A percentile compares a stretch with the other conserved stretches of the same genome.
phyloP scores from a whole-genome alignment of 1,139 yeast genomes.

The Saccharomyces hybrid region DNA sequence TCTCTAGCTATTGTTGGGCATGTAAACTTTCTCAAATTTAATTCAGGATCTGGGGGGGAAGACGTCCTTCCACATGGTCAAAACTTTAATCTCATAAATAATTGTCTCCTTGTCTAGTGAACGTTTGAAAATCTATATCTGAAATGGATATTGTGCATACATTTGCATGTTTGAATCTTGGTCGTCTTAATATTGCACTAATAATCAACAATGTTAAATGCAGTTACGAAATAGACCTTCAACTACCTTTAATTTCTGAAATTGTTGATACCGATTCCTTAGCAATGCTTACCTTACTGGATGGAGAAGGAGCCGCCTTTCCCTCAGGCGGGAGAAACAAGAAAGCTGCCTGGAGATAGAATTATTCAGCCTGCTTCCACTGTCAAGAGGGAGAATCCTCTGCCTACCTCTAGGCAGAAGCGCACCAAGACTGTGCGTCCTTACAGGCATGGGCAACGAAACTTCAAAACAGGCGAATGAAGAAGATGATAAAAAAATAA shows the following conservation, averaged over 20 bases:
- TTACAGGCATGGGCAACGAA: not conserved
- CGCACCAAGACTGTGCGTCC: not conserved
- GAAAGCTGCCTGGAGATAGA: not conserved
- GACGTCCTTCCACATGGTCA: not conserved
- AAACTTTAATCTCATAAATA: not conserved
- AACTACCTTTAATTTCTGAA: not conserved
- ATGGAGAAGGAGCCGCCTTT: not conserved
- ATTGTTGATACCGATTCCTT: not conserved
- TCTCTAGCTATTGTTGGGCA: not conserved
- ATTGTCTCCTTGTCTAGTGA: not conserved
- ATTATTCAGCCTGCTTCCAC: not conserved
- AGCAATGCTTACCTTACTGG: not conserved
- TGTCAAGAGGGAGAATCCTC: not conserved
- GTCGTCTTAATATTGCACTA: slow-evolving; percentile 9
- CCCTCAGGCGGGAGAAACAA: not conserved
- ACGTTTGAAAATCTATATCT: not conserved
- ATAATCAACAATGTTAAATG: not conserved
- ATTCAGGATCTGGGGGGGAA: not conserved
- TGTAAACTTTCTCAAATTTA: not conserved
- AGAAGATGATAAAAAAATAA: not conserved
- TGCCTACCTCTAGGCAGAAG: not conserved
- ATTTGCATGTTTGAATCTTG: slow-evolving; percentile 32
- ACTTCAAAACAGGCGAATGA: not conserved
- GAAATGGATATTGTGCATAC: slow-evolving; percentile 18
- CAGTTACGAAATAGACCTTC: not conserved